Evolutionary conservation across 2,329 filamentous ascomycete species (phyloP), one percentile per base, ranked within the genome.

Genomic region (Sporothrix luriei): DNA sequence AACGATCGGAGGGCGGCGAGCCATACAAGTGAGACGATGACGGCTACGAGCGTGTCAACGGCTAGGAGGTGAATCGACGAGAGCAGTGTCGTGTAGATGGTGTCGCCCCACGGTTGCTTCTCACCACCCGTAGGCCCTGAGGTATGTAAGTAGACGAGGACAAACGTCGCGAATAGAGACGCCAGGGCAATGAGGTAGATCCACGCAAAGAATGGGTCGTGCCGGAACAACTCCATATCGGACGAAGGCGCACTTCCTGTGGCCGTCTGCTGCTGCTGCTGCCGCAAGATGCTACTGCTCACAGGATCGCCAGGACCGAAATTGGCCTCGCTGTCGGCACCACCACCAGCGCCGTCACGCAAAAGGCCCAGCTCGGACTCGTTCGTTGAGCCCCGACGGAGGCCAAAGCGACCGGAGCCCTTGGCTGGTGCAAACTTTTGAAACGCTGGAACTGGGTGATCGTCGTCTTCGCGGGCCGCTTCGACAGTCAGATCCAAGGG

Each of bases 131-230:
- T 48, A 16, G 71, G 70, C n/a, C 82, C 82, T 5, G 91, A 88
- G 1, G 94, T 98, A 77, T 98, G 93, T 52, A 99, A 84, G 83
- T 91, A 96, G 29, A 97, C 91, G 16, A 99, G 84, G 73, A 97
- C 89, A 75, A 93, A 96, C 0, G 93, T 94, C 14, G 94, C 91
- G 75, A 98, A 87, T 76, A 98, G 86, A 51, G 90, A 91, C 59
- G 92, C 93, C 68, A 97, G 82, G 46, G 89, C 89, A 75, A 98
- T 95, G 62, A 97, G 81, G 78, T 94, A 99, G 55, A 97, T 84
- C 80, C 92, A 94, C 4, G 91, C 92, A 84, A 95, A 99, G 80
- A 98, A 97, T 5, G 90, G 84, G 78, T 99, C 95, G 78, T 98
- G 93, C 65, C 87, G 85, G 71, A 93, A 93, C 26, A 91, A 85